A percentile compares a stretch with the other conserved stretches of the same genome.
Evolutionary conservation across 2,329 filamentous ascomycete genomes (phyloP).

Genomic region (Hypoxylon rubiginosum): DNA sequence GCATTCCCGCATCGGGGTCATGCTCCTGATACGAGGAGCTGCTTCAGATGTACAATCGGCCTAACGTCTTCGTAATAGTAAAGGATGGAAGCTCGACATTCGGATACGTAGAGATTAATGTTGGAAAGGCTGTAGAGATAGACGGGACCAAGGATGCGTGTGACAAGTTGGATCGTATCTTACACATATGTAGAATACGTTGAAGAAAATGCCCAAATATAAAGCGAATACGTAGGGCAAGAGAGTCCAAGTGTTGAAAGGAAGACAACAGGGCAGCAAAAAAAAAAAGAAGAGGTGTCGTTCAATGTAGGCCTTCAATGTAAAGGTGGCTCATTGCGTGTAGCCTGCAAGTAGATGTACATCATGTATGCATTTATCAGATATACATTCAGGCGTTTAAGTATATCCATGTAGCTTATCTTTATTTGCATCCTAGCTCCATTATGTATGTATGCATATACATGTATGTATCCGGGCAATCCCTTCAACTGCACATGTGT

Average conservation of each 20-base stretch:
- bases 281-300: background rate
- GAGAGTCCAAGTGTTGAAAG: constrained; percentile 3
- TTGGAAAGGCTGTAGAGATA: constrained; percentile 5
- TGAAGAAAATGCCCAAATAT: background rate
- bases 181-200: constrained; percentile 1
- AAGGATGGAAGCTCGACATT: constrained; percentile 12
- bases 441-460: background rate
- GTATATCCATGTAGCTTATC: background rate
- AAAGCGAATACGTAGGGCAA: background rate
- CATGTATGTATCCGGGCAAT: constrained; percentile 15
- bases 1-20: constrained; percentile 65
- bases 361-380: background rate
- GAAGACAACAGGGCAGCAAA: background rate
- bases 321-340: constrained; percentile 1
- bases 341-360: background rate
- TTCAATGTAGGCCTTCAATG: background rate
- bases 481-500: no score
- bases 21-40: constrained; percentile 45
- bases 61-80: constrained; percentile 7
- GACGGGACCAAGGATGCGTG: constrained; percentile 6
- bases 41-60: constrained; percentile 3
- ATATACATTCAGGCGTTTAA: background rate
- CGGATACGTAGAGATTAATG: constrained; percentile 20
- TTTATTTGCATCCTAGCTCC: no score
- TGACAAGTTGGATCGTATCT: constrained; percentile 4